phyloP scores from a whole-genome alignment of 345 rosid species.

The Aegle marmelos region DNA sequence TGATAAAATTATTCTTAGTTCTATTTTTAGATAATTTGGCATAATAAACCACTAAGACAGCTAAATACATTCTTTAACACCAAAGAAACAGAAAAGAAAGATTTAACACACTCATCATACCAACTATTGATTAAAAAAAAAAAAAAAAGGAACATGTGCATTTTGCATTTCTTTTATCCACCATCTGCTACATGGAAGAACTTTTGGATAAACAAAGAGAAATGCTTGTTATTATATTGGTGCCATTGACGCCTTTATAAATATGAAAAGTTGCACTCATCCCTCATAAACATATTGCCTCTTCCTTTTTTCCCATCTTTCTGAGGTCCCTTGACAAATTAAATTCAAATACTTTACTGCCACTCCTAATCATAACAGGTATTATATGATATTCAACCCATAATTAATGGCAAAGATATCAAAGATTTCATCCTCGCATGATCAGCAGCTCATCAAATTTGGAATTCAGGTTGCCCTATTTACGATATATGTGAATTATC shows the following conservation, averaged over 20 bases:
- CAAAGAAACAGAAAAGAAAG: no score
- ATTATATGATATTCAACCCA: slow-evolving; percentile 25
- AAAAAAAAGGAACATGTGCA: slow-evolving; percentile 5
- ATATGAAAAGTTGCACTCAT: background rate
- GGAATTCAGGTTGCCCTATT: background rate
- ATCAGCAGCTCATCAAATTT: slow-evolving; percentile 6
- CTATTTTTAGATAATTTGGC: no score
- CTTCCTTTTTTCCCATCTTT: background rate
- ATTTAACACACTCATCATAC: background rate
- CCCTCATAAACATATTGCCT: background rate
- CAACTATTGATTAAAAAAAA: background rate
- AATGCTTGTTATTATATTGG: background rate
- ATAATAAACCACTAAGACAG: no score
- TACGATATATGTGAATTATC: no score
- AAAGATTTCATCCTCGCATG: slow-evolving; percentile 22
- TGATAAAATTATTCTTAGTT: no score
- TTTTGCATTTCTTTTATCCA: background rate
- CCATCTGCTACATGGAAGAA: background rate
- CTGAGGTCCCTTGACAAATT: slow-evolving; percentile 26
- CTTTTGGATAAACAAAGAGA: background rate
- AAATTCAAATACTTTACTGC: slow-evolving; percentile 33
- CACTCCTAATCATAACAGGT: slow-evolving; percentile 42
- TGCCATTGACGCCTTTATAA: background rate
- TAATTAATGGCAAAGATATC: slow-evolving; percentile 27
- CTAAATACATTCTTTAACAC: no score